These are phyloP conservation scores for Emmonsiellopsis sp. DNA, from an alignment of 2,329 filamentous ascomycete genomes.

Conservation along the genomic window DNA sequence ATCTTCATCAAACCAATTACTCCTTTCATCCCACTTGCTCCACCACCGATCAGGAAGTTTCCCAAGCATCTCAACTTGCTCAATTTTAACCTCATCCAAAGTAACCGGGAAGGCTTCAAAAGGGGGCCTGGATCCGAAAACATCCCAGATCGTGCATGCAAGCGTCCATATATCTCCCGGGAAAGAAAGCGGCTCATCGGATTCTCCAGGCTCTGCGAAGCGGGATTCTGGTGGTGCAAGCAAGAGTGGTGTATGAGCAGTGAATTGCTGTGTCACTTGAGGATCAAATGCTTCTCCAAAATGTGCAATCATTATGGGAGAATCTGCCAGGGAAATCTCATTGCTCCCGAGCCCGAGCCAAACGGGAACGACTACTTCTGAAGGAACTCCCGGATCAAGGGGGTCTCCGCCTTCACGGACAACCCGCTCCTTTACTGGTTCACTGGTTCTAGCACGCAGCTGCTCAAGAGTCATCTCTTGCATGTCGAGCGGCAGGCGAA, in stretches of 20 bases:
- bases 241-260: conserved; percentile 14
- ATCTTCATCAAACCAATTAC: conserved; percentile 10
- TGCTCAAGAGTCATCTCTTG: conserved; percentile 13
- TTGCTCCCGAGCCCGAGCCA: conserved; percentile 18
- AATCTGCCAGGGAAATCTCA: conserved; percentile 15
- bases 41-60: conserved; percentile 15
- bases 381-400: conserved; percentile 15
- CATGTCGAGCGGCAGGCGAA: conserved; percentile 12
- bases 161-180: conserved; percentile 29
- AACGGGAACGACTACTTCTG: conserved; percentile 12
- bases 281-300: conserved; percentile 20
- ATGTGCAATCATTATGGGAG: conserved; percentile 18
- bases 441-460: conserved; percentile 15
- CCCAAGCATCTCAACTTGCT: conserved; percentile 20
- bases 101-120: conserved; percentile 15
- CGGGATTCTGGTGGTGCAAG: conserved; percentile 8
- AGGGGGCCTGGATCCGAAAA: conserved; percentile 18
- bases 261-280: conserved; percentile 7
- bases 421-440: conserved; percentile 14
- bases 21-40: conserved; percentile 9
- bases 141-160: conserved; percentile 24
- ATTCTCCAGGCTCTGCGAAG: conserved; percentile 6
- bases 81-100: conserved; percentile 14
- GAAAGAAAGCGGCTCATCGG: conserved; percentile 18
- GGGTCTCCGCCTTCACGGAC: conserved; percentile 13